Conservation (phyloP, 1,284 basidiomycete genomes). For the Tranzscheliella williamsii region DNA sequence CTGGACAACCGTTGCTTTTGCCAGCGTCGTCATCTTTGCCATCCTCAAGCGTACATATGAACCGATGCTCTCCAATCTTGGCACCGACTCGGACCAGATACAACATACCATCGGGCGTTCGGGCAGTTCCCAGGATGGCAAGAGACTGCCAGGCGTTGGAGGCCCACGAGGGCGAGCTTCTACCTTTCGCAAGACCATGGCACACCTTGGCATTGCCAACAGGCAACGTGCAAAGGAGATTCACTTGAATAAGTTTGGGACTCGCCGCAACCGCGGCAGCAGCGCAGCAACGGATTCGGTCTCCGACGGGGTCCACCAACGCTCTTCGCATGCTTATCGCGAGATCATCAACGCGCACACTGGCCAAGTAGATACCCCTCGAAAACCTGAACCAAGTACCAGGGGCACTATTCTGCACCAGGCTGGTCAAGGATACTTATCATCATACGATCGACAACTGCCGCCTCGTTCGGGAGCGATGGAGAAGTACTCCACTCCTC, state of each 20-base stretch:
- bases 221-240: too few species aligned
- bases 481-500: not conserved
- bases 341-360: constrained; percentile 2
- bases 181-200: constrained; percentile 8
- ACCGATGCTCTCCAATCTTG: constrained; percentile 9
- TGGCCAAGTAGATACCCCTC: too few species aligned
- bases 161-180: constrained; percentile 9
- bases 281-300: constrained; percentile 3
- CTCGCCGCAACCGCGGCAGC: not conserved
- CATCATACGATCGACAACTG: not conserved
- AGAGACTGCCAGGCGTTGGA: too few species aligned
- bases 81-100: not conserved
- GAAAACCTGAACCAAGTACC: too few species aligned
- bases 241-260: constrained; percentile 3
- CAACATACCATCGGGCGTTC: not conserved
- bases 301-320: not conserved
- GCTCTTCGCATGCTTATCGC: constrained; percentile 9
- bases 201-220: constrained; percentile 8
- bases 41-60: constrained; percentile 29
- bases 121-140: constrained; percentile 10
- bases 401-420: too few species aligned
- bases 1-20: constrained; percentile 17
- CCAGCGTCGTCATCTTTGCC: constrained; percentile 16
- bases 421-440: not conserved
- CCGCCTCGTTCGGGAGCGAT: not conserved